phyloP scores from a whole-genome alignment of 495 filamentous ascomycete species.

The Lindgomyces ingoldianus region DNA sequence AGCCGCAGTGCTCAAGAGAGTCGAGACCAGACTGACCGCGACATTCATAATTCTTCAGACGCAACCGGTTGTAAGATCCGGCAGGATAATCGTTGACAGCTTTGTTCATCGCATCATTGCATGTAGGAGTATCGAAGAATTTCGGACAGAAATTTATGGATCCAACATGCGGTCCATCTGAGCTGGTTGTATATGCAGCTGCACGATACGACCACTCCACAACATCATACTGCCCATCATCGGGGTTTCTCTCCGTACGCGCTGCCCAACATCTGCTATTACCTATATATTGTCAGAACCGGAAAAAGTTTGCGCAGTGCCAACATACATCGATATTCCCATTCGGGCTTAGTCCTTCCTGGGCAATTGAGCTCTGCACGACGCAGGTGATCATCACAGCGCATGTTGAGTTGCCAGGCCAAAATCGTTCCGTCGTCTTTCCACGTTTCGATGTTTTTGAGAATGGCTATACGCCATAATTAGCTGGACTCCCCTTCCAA shows the following conservation, averaged over 20 bases:
- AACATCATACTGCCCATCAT: neutral
- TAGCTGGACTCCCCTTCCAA: neutral
- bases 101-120: neutral
- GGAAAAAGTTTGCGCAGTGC: neutral
- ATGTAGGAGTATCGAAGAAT: slow-evolving; percentile 6
- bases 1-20: neutral
- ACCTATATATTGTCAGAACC: slow-evolving; percentile 2
- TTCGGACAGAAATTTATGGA: slow-evolving; percentile 16
- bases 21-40: neutral
- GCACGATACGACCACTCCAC: neutral
- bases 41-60: slow-evolving; percentile 16
- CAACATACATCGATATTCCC: neutral
- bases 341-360: neutral
- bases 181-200: slow-evolving; percentile 15
- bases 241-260: neutral
- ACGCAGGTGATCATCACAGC: slow-evolving; percentile 16
- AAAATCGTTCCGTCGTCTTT: slow-evolving; percentile 12
- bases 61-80: neutral
- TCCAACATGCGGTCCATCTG: neutral
- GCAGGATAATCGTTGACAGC: neutral
- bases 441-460: slow-evolving; percentile 16
- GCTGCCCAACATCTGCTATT: slow-evolving; percentile 14
- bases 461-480: neutral
- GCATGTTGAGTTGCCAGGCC: slow-evolving; percentile 9
- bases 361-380: neutral